Evolutionary conservation across 2,329 filamentous ascomycete genomes (phyloP).

Genomic region (Colletotrichum simmondsii): DNA sequence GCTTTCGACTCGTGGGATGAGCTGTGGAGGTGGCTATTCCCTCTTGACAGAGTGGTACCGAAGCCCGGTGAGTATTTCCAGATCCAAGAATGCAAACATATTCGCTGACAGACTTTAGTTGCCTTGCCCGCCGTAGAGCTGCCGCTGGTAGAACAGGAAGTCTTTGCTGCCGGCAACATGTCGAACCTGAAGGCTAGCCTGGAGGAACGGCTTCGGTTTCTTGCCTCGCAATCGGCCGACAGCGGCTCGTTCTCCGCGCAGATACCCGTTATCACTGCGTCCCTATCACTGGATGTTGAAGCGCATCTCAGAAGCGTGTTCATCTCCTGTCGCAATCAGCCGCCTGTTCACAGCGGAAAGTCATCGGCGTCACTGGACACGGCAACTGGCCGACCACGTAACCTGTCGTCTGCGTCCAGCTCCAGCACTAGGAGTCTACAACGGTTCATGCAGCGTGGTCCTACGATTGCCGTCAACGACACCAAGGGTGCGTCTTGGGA

Average conservation of each 20-base stretch:
- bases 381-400: neutral
- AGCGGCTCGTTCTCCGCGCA: conserved; percentile 19
- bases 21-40: conserved; percentile 23
- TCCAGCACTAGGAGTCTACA: conserved; percentile 5
- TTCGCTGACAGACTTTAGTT: neutral
- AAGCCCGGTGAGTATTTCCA: conserved; percentile 12
- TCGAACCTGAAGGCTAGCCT: conserved; percentile 21
- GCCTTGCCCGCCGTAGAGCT: conserved; percentile 25
- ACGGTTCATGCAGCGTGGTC: neutral
- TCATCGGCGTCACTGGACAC: neutral
- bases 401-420: conserved; percentile 4
- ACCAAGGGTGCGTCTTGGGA: neutral
- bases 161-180: conserved; percentile 29
- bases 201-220: conserved; percentile 26
- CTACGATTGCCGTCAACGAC: neutral
- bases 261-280: conserved; percentile 29
- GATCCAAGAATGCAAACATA: fast-evolving
- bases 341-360: neutral
- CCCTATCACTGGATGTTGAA: conserved; percentile 17
- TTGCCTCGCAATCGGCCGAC: conserved; percentile 20
- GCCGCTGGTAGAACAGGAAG: conserved; percentile 27
- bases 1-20: conserved; percentile 20
- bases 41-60: conserved; percentile 5
- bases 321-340: conserved; percentile 19
- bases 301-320: conserved; percentile 30